Evolutionary conservation across 352 stramenopile species (phyloP).

Genomic region (Globisporangium iwayamae): DNA sequence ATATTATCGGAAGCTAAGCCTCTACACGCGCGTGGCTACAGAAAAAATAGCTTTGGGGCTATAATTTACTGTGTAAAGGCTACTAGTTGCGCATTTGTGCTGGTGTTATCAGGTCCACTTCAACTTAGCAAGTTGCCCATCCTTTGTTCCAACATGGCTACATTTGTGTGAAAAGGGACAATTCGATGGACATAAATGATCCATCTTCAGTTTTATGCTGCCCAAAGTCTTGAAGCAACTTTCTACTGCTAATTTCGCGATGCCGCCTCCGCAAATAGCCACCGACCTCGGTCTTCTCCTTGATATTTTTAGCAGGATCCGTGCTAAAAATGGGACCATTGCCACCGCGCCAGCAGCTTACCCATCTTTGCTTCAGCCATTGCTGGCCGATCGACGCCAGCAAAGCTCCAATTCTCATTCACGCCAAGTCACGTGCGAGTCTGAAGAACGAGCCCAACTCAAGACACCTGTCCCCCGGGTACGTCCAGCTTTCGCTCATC

Average conservation of each 20-base stretch:
- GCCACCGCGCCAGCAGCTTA: neutral
- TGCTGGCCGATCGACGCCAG: neutral
- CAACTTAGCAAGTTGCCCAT: neutral
- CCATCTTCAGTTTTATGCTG: neutral
- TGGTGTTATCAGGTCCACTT: neutral
- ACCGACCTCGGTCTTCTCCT: neutral
- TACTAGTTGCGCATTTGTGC: neutral
- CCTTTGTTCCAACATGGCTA: slow-evolving; percentile 1
- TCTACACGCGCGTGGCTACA: neutral
- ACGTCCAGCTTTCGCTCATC: neutral
- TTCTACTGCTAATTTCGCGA: neutral
- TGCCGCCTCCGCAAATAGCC: neutral
- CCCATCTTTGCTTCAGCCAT: neutral
- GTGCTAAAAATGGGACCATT: neutral
- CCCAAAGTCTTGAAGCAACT: neutral
- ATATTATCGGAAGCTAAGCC: neutral
- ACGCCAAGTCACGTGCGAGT: neutral
- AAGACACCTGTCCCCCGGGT: neutral
- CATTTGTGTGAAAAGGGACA: neutral
- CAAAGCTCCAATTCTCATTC: neutral
- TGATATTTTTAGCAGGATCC: neutral
- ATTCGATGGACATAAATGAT: neutral
- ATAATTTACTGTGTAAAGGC: too few relatives aligned
- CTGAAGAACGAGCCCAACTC: neutral
- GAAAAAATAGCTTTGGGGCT: too few relatives aligned